A percentile compares a stretch with the other conserved stretches of the same genome.
phyloP scores from a whole-genome alignment of 495 filamentous ascomycete species.

The Amorphotheca resinae region DNA sequence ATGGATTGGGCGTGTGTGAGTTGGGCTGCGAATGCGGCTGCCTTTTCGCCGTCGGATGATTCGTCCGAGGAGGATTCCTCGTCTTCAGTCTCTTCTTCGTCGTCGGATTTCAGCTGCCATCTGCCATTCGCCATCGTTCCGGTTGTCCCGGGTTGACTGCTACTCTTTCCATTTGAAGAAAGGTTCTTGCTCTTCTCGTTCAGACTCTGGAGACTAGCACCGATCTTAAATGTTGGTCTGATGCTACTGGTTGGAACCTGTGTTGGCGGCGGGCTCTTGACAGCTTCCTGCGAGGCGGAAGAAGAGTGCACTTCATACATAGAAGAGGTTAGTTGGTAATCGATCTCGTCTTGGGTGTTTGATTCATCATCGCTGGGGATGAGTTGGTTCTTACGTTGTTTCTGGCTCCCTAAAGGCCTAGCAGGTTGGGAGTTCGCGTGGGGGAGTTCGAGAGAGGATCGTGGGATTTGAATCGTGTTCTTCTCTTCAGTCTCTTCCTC shows the following conservation, averaged over 20 bases:
- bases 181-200: neutral
- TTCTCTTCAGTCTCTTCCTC: conserved; percentile 1
- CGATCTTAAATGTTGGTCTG: conserved; percentile 4
- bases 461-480: neutral
- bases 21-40: neutral
- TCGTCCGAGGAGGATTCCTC: neutral
- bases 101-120: neutral
- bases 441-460: conserved; percentile 5
- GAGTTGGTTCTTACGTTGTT: conserved; percentile 4
- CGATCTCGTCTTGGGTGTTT: conserved; percentile 16
- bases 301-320: conserved; percentile 7
- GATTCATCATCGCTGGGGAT: neutral
- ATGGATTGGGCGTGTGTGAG: neutral
- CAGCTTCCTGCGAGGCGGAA: neutral
- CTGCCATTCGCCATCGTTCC: neutral
- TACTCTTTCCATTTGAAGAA: neutral
- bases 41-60: neutral
- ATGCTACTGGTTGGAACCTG: conserved; percentile 6
- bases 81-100: neutral
- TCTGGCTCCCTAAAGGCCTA: neutral
- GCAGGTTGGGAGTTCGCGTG: neutral
- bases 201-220: conserved; percentile 1
- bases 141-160: too few species aligned
- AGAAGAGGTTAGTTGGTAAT: conserved; percentile 20
- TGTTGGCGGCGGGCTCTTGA: neutral